Evolutionary conservation across 331 rosid species (phyloP), one percentile per base, ranked within the genome.

Genomic region (Malus hybrid): DNA sequence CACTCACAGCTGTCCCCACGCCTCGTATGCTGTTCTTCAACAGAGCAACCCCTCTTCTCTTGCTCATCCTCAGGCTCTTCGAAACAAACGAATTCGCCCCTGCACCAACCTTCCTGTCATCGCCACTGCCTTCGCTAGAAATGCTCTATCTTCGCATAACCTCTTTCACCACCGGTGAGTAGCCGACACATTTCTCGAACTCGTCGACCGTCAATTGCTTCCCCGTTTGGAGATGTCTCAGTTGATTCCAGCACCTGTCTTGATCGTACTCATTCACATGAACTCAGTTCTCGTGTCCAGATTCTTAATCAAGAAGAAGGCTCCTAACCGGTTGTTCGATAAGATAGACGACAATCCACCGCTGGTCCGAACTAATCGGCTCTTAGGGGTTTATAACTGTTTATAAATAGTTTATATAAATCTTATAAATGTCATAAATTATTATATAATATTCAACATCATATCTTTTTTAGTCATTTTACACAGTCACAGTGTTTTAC

Each of bases 231-330:
- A 24, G 24, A 24, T 24, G 1, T 24, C 24, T 24, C 24, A 24
- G 24, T 94, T 80, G 79, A 32, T 94, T 94, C 97, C 96, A 94
- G 85, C 70, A 72, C 54, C 99, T 97, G 6, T 92, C 83, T 74
- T 92, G 86, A 0, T 82, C 84, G 22, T 67, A 87, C 59, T 88
- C 99, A 1, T 85, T 94, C 5, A 94, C 96, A 94, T 83, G 54
- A 94, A 94, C 74, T 92, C 99, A 24, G 78, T 94, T 15, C 99
- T 97, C 0, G 96, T 94, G 39, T 94, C 97, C 73, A 92, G 48
- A 72, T 87, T 94, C 79, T 90, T 94, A 5, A 94, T 92, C 65
- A 94, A 48, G 64, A 90, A 87, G 69, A 92, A 90, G 0, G 97
- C 93, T 0, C 93, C 94, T 0, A 91, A 56, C 6, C 75, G 60